Evolutionary conservation across 2,329 filamentous ascomycete species (phyloP), one percentile per base, ranked within the genome.

Genomic region (Tympanopsis confertula): DNA sequence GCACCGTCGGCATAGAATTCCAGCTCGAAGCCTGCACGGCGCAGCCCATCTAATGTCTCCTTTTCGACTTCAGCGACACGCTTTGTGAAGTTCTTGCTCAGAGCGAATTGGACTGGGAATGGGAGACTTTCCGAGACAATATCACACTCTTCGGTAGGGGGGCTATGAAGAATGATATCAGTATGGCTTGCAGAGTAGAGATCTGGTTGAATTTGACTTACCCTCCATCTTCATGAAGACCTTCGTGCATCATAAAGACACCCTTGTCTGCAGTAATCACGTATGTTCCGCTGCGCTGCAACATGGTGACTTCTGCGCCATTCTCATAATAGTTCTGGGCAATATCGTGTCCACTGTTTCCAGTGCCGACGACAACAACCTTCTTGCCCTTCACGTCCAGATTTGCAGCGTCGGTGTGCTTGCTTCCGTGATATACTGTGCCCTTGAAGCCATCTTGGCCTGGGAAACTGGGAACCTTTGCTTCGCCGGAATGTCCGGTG

Each of bases 211-310:
- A 15, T 7, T 12, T n/a, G 13, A 12, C 45, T 14, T 44, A 55
- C 51, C 57, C 56, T 29, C 50, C 51, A 43, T 69, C 65, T 37
- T 66, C 63, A 44, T 69, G 65, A 24, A 65, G 44, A 2, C 62
- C 64, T 19, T 62, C 53, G 4, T 59, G 54, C 37, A 61, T 50
- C 50, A 69, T 63, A 26, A 65, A 57, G 1, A 65, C 51, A 2
- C 62, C 61, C 29, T 59, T 59, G 3, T 63, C 56, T 13, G 55
- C 56, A 1, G 61, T 63, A 19, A 72, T 56, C 10, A 71, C 63
- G 46, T 66, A 71, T 3, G 67, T 73, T 2, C 60, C 61, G 5
- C 57, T 55, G 5, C 69, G 64, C 49, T 75, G 70, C 2, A 75
- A 46, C 61, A 75, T 67, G 3, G 68, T 69, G 2, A 72, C 66